phyloP scores from a whole-genome alignment of 2,329 filamentous ascomycete genomes.

The Macrophomina phaseolina region DNA sequence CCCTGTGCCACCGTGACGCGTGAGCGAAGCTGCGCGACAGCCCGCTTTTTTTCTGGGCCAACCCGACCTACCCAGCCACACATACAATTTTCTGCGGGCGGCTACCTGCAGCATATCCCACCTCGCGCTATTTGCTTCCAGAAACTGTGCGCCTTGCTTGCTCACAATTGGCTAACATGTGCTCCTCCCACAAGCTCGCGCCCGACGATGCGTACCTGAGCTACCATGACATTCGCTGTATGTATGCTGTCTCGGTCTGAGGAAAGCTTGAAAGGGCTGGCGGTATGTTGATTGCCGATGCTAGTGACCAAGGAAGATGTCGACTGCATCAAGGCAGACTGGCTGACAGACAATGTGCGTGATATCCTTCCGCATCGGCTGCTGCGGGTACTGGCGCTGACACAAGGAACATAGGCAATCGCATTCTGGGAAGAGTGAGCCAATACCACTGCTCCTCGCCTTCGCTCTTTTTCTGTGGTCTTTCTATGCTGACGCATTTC shows the following conservation, averaged over 20 bases:
- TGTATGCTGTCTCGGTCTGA: background rate
- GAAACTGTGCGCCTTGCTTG: background rate
- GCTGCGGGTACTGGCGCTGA: conserved; percentile 23
- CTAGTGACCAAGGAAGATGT: conserved; percentile 88
- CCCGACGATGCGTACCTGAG: conserved; percentile 73
- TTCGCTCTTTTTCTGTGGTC: background rate
- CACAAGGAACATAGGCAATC: conserved; percentile 69
- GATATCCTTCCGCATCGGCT: background rate
- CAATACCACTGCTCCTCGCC: conserved; percentile 11
- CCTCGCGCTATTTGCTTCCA: background rate
- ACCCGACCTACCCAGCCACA: too few species aligned
- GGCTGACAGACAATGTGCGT: conserved; percentile 92
- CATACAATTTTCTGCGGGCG: background rate
- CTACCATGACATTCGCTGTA: conserved; percentile 70
- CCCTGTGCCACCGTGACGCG: conserved; percentile 5
- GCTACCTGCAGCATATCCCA: background rate
- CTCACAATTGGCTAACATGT: conserved; percentile 34
- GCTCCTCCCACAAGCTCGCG: conserved; percentile 47
- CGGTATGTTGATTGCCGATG: background rate
- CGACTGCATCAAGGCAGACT: conserved; percentile 86
- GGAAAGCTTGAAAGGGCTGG: background rate
- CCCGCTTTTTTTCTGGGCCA: conserved; percentile 1
- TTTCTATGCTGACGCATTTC: conserved; percentile 1
- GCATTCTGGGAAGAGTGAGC: conserved; percentile 94
- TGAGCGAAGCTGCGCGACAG: conserved; percentile 11